phyloP scores from a whole-genome alignment of 169 alveolate genomes.

The Toxoplasma gondii region DNA sequence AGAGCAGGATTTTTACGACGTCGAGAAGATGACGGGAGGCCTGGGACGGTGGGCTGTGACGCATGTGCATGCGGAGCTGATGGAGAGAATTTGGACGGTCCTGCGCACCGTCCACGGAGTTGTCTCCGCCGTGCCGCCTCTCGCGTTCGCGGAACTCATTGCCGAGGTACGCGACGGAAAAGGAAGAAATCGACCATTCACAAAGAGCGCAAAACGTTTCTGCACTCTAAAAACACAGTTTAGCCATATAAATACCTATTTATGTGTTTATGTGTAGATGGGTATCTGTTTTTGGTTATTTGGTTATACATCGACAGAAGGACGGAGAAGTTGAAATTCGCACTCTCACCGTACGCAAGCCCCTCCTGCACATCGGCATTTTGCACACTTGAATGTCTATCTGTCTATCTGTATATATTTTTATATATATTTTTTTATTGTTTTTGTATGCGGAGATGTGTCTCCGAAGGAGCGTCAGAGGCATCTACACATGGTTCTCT shows the following conservation, averaged over 20 bases:
- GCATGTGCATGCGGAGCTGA: conserved; percentile 41
- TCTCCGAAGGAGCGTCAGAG: too few relatives aligned
- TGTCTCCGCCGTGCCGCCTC: conserved; percentile 42
- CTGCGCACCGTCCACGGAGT: conserved; percentile 49
- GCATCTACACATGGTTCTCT: too few relatives aligned
- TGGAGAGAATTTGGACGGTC: conserved; percentile 49
- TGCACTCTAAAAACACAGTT: background rate
- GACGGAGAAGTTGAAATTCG: too few relatives aligned
- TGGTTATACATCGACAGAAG: too few relatives aligned
- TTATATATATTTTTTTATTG: too few relatives aligned
- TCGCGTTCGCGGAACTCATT: conserved; percentile 21
- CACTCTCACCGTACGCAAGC: too few relatives aligned
- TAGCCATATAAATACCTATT: background rate
- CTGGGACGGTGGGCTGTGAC: conserved; percentile 54
- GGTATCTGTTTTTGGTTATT: too few relatives aligned
- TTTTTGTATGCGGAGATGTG: too few relatives aligned
- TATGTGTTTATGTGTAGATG: background rate
- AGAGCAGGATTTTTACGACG: background rate
- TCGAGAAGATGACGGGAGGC: conserved; percentile 20
- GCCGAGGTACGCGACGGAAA: conserved; percentile 12
- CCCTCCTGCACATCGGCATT: too few relatives aligned
- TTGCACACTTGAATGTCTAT: too few relatives aligned
- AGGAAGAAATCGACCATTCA: too few relatives aligned
- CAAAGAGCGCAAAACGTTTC: too few relatives aligned
- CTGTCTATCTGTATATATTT: background rate